phyloP scores from a whole-genome alignment of 768 basidiomycete genomes.

The Calocera cornea region DNA sequence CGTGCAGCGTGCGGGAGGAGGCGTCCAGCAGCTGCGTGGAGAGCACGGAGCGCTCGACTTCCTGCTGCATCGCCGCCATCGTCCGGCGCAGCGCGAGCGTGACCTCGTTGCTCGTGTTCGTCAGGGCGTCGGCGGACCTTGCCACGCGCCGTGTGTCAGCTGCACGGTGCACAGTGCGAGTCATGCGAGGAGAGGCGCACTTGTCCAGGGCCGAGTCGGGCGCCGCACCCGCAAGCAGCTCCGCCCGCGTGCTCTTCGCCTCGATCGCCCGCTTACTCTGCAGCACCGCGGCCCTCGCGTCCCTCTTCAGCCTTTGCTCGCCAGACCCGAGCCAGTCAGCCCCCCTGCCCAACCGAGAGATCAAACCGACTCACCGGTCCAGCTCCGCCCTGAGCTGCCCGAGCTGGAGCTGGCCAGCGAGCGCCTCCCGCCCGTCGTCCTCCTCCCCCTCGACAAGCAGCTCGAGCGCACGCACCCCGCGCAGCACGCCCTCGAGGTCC shows the following conservation, averaged over 20 bases:
- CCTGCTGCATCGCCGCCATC: conserved; percentile 73
- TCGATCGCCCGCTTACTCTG: conserved; percentile 60
- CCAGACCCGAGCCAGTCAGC: background rate
- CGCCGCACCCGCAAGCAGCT: conserved; percentile 45
- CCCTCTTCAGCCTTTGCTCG: conserved; percentile 42
- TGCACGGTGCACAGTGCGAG: background rate
- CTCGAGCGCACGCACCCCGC: conserved; percentile 44
- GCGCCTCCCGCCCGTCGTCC: conserved; percentile 35
- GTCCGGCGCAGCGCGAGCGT: conserved; percentile 81
- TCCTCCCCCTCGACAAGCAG: conserved; percentile 56
- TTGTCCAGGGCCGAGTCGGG: conserved; percentile 19
- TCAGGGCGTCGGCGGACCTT: conserved; percentile 65
- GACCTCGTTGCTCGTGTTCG: conserved; percentile 79
- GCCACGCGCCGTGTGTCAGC: background rate
- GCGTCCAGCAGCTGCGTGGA: conserved; percentile 73
- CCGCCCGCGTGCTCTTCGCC: conserved; percentile 46
- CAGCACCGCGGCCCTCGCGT: conserved; percentile 54
- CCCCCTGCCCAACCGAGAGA: conserved; percentile 6
- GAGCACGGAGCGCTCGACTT: conserved; percentile 79
- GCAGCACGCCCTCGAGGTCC: conserved; percentile 49
- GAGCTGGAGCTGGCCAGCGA: conserved; percentile 36
- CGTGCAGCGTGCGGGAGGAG: conserved; percentile 62
- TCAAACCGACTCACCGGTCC: conserved; percentile 34
- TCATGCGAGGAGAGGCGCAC: conserved; percentile 30
- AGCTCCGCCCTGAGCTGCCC: conserved; percentile 37